phyloP scores from a whole-genome alignment of 345 rosid genomes.

The Eutrema heterophyllum region DNA sequence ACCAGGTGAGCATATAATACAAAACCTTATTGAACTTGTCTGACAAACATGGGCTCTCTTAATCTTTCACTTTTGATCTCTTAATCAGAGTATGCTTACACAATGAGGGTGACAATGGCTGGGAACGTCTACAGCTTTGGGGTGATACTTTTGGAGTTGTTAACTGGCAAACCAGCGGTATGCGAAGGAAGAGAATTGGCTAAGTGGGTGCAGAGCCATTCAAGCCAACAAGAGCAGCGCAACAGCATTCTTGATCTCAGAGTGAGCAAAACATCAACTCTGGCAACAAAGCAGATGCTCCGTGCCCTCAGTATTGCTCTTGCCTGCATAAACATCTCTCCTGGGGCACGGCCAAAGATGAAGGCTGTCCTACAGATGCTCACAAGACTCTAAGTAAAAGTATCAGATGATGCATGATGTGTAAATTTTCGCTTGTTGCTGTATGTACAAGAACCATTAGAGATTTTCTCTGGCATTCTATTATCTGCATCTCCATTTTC shows the following conservation, averaged over 20 bases:
- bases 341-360: slow-evolving; percentile 81
- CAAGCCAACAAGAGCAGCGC: slow-evolving; percentile 38
- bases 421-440: slow-evolving; percentile 8
- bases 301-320: slow-evolving; percentile 68
- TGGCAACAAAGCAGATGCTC: slow-evolving; percentile 66
- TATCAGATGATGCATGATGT: background rate
- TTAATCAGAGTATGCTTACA: slow-evolving; percentile 83
- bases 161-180: slow-evolving; percentile 76
- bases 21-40: background rate
- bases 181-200: slow-evolving; percentile 69
- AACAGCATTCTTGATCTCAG: slow-evolving; percentile 65
- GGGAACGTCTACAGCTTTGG: slow-evolving; percentile 86
- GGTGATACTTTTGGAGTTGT: slow-evolving; percentile 68
- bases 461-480: background rate
- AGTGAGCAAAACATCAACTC: slow-evolving; percentile 53
- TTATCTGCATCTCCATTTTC: slow-evolving; percentile 8
- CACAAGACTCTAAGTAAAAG: slow-evolving; percentile 39
- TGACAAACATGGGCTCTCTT: background rate
- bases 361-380: slow-evolving; percentile 72
- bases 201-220: slow-evolving; percentile 64
- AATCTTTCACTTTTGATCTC: background rate
- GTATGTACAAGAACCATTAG: background rate
- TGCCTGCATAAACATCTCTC: slow-evolving; percentile 58
- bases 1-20: slow-evolving; percentile 51
- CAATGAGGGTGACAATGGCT: slow-evolving; percentile 81